Evolutionary conservation across 169 alveolate genomes (phyloP).

Genomic region (Eimeria necatrix): DNA sequence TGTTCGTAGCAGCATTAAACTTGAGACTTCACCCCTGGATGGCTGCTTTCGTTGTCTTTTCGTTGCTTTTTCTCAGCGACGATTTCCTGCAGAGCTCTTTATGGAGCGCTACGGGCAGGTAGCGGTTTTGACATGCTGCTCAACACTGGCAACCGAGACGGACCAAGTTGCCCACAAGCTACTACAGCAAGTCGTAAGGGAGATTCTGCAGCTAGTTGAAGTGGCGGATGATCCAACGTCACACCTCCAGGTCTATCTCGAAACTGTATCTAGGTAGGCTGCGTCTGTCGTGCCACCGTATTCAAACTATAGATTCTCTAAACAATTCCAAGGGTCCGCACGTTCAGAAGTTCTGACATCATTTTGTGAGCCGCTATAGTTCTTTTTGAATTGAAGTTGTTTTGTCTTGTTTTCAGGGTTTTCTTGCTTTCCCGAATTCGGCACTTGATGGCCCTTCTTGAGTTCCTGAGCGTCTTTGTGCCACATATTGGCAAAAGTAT

Average conservation of each 20-base stretch:
- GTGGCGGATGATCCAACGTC: slow-evolving; percentile 63
- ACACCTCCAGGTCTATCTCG: neutral
- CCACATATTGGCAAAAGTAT: neutral
- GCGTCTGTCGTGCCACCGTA: neutral
- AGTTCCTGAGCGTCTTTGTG: slow-evolving; percentile 54
- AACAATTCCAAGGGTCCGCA: too few species aligned
- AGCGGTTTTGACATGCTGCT: slow-evolving; percentile 53
- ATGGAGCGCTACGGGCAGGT: slow-evolving; percentile 76
- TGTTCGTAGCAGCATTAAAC: too few species aligned
- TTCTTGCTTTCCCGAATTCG: slow-evolving; percentile 50
- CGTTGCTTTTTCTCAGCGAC: slow-evolving; percentile 52
- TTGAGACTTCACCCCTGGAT: neutral
- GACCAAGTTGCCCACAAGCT: slow-evolving; percentile 62
- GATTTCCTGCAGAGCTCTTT: slow-evolving; percentile 75
- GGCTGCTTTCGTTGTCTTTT: neutral
- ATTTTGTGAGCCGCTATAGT: neutral
- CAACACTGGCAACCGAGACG: slow-evolving; percentile 74
- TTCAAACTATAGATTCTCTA: too few species aligned
- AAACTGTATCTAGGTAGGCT: slow-evolving; percentile 66
- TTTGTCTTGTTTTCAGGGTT: slow-evolving; percentile 57
- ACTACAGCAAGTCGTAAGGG: slow-evolving; percentile 69
- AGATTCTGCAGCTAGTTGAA: slow-evolving; percentile 52
- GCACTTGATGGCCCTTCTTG: slow-evolving; percentile 71
- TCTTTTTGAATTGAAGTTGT: neutral
- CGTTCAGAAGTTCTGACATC: neutral